A percentile compares a stretch with the other conserved stretches of the same genome.
phyloP scores from a whole-genome alignment of 345 rosid species.

The Durio zibethinus region DNA sequence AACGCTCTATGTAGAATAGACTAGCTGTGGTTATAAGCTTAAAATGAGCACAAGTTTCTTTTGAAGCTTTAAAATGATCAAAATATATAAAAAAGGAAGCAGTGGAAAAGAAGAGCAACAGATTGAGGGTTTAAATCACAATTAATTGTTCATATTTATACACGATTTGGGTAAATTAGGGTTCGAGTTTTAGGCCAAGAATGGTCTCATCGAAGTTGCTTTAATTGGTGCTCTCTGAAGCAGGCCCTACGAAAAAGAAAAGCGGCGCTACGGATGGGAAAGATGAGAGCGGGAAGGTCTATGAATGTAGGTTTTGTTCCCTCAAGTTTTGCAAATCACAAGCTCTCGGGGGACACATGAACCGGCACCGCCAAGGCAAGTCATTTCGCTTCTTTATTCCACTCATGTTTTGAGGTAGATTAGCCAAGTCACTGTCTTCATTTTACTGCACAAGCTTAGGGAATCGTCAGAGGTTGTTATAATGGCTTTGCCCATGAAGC shows the following conservation, averaged over 20 bases:
- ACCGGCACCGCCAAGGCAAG: conserved; percentile 99
- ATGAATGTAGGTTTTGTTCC: conserved; percentile 99
- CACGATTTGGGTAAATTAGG: conserved; percentile 28
- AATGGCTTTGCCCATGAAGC: conserved; percentile 12
- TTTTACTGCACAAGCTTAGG: neutral
- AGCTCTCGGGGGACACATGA: conserved; percentile 99
- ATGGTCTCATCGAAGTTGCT: conserved; percentile 38
- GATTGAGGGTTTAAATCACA: neutral
- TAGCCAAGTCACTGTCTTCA: neutral
- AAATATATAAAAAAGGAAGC: neutral
- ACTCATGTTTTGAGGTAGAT: neutral
- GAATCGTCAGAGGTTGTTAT: conserved; percentile 14
- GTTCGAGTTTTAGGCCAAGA: conserved; percentile 32
- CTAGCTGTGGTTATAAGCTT: neutral
- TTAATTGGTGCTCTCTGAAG: conserved; percentile 29
- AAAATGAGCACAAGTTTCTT: neutral
- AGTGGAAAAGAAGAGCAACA: neutral
- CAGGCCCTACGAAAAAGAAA: conserved; percentile 56
- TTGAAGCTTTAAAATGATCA: neutral
- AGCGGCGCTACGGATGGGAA: conserved; percentile 70
- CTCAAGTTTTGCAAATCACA: conserved; percentile 99
- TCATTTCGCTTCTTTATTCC: conserved; percentile 2
- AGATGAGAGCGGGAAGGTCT: conserved; percentile 86
- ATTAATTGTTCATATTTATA: neutral
- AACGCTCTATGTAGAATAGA: neutral